Evolutionary conservation across 202 grass and related monocot species (phyloP).

Genomic region (Hordeum pubiflorum): DNA sequence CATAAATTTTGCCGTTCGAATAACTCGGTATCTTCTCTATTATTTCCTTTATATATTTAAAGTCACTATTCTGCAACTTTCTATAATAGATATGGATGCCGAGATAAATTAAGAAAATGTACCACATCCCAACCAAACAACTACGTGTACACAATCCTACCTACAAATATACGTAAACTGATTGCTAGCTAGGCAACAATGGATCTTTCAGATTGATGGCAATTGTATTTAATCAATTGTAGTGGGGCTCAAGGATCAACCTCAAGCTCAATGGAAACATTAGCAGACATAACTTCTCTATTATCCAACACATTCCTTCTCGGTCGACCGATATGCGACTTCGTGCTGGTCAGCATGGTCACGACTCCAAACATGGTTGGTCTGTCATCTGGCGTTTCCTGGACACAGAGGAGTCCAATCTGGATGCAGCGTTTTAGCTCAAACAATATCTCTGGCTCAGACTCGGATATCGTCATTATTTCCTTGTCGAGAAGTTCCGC

Average conservation of each 20-base stretch:
- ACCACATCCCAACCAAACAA: no score
- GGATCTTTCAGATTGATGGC: background rate
- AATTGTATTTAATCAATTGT: background rate
- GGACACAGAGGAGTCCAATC: slow-evolving; percentile 16
- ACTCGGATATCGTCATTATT: background rate
- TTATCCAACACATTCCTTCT: background rate
- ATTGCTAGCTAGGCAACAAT: background rate
- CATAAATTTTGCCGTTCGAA: no score
- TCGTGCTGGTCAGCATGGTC: background rate
- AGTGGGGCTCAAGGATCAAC: background rate
- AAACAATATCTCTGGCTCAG: background rate
- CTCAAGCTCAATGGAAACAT: background rate
- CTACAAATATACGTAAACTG: background rate
- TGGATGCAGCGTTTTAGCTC: slow-evolving; percentile 11
- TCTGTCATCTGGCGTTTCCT: background rate
- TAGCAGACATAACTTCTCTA: background rate
- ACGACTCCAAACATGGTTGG: slow-evolving; percentile 12
- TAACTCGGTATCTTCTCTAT: no score
- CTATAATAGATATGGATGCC: no score
- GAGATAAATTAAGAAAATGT: no score
- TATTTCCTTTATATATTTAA: no score
- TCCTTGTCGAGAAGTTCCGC: background rate
- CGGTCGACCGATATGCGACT: background rate
- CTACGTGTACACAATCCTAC: background rate
- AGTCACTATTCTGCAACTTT: no score